phyloP scores from a whole-genome alignment of 805 yeast genomes.

The Suhomyces sp. region DNA sequence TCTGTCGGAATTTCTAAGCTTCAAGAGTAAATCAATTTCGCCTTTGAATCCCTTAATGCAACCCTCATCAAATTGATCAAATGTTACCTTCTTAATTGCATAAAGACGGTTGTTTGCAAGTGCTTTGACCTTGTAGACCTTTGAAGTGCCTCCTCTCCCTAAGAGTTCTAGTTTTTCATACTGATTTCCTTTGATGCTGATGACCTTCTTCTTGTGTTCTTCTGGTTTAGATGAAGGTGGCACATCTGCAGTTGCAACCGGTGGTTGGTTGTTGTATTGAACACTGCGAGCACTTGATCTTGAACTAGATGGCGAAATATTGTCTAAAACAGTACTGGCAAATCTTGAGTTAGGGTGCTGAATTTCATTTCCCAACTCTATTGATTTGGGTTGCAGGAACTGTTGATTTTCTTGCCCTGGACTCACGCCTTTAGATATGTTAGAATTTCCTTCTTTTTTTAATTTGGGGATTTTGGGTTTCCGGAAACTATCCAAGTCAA shows the following conservation, averaged over 20 bases:
- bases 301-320: too few species aligned
- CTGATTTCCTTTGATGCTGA: constrained; percentile 51
- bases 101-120: constrained; percentile 51
- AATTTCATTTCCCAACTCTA: neutral
- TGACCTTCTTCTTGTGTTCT: constrained; percentile 25
- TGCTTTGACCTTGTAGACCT: constrained; percentile 76
- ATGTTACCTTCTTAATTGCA: constrained; percentile 79
- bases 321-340: too few species aligned
- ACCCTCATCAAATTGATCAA: constrained; percentile 76
- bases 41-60: constrained; percentile 83
- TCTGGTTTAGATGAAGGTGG: constrained; percentile 15
- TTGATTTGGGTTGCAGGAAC: neutral
- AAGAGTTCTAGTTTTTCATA: constrained; percentile 76
- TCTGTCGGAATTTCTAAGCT: constrained; percentile 56
- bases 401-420: constrained; percentile 3
- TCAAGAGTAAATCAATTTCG: constrained; percentile 73
- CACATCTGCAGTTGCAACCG: neutral
- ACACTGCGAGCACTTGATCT: too few species aligned
- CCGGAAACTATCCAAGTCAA: constrained; percentile 24
- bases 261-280: constrained; percentile 6
- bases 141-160: constrained; percentile 92
- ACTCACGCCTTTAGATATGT: too few species aligned
- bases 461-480: constrained; percentile 32
- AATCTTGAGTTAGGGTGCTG: too few species aligned
- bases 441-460: constrained; percentile 1